These are phyloP conservation scores for Bidens hawaiensis DNA, from an alignment of 140 eudicot genomes.

Conservation along the genomic window DNA sequence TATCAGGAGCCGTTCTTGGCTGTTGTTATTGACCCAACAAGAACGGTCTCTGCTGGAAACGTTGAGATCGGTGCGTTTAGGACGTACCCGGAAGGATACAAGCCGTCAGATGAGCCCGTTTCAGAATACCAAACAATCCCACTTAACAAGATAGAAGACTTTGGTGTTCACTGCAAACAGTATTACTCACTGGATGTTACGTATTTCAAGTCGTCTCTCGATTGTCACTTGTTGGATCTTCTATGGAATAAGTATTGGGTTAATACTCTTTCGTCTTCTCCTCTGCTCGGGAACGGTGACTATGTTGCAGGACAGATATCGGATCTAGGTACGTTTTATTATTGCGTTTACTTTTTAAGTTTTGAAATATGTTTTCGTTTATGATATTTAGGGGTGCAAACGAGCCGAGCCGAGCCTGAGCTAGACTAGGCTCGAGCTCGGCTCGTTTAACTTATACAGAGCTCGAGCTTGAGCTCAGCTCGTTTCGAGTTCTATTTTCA, in stretches of 20 bases:
- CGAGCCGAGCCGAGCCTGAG: too few species aligned
- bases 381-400: too few species aligned
- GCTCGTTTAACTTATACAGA: too few species aligned
- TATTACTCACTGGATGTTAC: constrained; percentile 86
- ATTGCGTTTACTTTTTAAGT: not conserved
- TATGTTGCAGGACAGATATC: constrained; percentile 98
- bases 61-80: constrained; percentile 98
- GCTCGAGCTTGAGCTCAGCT: too few species aligned
- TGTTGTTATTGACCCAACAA: constrained; percentile 93
- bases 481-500: too few species aligned
- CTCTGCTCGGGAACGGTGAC: constrained; percentile 91
- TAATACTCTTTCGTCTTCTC: constrained; percentile 94
- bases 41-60: constrained; percentile 96
- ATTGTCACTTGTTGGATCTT: constrained; percentile 91
- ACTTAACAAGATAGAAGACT: constrained; percentile 93
- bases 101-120: constrained; percentile 96
- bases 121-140: constrained; percentile 97
- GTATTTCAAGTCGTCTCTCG: constrained; percentile 95
- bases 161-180: constrained; percentile 99
- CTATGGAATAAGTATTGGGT: constrained; percentile 99
- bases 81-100: constrained; percentile 96
- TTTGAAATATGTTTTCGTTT: not conserved
- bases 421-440: too few species aligned
- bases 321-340: constrained; percentile 80
- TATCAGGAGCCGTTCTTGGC: constrained; percentile 98